These are phyloP conservation scores for Yamadazyma mexicana DNA, from an alignment of 1,139 yeast genomes.

Conservation along the genomic window DNA sequence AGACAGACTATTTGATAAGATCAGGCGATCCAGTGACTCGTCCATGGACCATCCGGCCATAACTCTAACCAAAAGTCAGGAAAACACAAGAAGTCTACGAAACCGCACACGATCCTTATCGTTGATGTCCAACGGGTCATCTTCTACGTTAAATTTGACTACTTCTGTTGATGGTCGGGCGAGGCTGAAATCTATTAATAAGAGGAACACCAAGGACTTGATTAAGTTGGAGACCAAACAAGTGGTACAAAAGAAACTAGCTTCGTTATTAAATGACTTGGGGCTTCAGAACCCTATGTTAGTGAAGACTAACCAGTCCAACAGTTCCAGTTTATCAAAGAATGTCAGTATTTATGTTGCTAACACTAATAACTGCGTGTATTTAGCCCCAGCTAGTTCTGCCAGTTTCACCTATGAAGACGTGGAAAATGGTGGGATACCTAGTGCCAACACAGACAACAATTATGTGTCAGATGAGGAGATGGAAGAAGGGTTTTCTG, in stretches of 20 bases:
- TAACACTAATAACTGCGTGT: conserved; percentile 43
- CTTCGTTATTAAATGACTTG: conserved; percentile 32
- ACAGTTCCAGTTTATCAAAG: conserved; percentile 24
- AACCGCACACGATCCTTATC: conserved; percentile 19
- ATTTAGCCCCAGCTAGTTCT: conserved; percentile 42
- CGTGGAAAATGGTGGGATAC: conserved; percentile 37
- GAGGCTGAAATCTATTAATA: conserved; percentile 21
- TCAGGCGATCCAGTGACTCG: conserved; percentile 19
- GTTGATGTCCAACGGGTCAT: conserved; percentile 6
- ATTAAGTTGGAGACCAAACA: conserved; percentile 41
- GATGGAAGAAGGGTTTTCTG: too few relatives aligned
- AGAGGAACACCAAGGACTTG: conserved; percentile 38
- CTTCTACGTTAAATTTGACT: conserved; percentile 7
- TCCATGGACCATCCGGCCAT: conserved; percentile 13
- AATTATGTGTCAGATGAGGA: conserved; percentile 1
- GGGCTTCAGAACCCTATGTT: conserved; percentile 46
- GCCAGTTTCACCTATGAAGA: conserved; percentile 49
- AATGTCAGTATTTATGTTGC: conserved; percentile 36
- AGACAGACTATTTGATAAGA: conserved; percentile 16
- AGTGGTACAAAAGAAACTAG: conserved; percentile 38
- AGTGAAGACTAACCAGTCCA: conserved; percentile 23
- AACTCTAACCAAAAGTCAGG: conserved; percentile 7
- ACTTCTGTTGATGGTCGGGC: conserved; percentile 16
- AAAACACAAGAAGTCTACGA: conserved; percentile 8
- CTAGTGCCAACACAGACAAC: conserved; percentile 4